These are phyloP conservation scores for Wickerhamomyces sp. DNA, from an alignment of 1,139 yeast genomes.

Conservation along the genomic window DNA sequence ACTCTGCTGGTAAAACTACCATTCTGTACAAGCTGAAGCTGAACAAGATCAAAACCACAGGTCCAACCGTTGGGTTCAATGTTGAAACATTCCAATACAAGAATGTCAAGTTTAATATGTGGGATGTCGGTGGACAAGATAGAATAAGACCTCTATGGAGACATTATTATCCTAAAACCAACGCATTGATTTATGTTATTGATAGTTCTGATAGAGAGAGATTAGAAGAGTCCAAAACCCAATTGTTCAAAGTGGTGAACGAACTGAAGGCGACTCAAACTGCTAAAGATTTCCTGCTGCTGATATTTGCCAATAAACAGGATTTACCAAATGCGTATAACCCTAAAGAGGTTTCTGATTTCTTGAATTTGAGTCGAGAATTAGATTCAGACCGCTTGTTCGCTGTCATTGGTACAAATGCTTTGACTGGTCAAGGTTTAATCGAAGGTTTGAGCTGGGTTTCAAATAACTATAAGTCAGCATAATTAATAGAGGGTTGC, in stretches of 20 bases:
- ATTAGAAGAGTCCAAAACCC: slow-evolving; percentile 74
- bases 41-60: slow-evolving; percentile 75
- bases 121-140: slow-evolving; percentile 98
- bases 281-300: slow-evolving; percentile 70
- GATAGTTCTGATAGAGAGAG: slow-evolving; percentile 75
- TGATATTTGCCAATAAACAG: slow-evolving; percentile 90
- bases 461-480: slow-evolving; percentile 46
- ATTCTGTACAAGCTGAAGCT: slow-evolving; percentile 68
- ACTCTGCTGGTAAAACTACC: slow-evolving; percentile 88
- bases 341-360: slow-evolving; percentile 62
- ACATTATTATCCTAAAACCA: slow-evolving; percentile 90
- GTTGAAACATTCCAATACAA: slow-evolving; percentile 89
- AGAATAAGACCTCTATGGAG: slow-evolving; percentile 90
- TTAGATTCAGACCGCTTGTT: slow-evolving; percentile 58
- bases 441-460: slow-evolving; percentile 76
- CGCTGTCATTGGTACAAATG: slow-evolving; percentile 76
- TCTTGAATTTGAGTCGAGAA: slow-evolving; percentile 46
- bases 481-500: neutral
- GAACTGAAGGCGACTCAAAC: slow-evolving; percentile 57
- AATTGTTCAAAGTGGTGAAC: slow-evolving; percentile 65
- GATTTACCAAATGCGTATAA: slow-evolving; percentile 62
- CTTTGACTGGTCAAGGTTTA: slow-evolving; percentile 71
- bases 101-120: slow-evolving; percentile 85
- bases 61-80: slow-evolving; percentile 93
- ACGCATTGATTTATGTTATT: slow-evolving; percentile 89